Base-by-base conservation (phyloP, 768 basidiomycete species). In the Hericium coralloides region DNA sequence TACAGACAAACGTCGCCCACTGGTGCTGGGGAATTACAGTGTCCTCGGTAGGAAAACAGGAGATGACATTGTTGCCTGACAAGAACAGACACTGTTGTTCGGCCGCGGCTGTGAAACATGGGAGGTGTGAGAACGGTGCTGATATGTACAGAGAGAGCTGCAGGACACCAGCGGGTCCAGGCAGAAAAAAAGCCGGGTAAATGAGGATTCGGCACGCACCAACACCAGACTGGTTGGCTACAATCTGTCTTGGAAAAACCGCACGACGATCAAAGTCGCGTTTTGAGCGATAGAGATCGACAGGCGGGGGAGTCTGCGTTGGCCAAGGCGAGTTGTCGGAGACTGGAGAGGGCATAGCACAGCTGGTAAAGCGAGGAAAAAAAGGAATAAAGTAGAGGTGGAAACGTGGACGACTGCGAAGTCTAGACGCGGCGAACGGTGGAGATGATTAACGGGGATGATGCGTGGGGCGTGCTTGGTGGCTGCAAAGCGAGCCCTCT, bases 1-100 rank as follows among this genome's bases (percentile, higher is more conserved):
- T 66, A 90, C 92, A 94, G 66, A 92, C 82, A 66, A 92, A 85
- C 38, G 83, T 79, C 4, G 84, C 81, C 77, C 81, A 90, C 51
- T 87, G 70, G 65, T 86, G 79, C 70, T 95, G 92, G n/a, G 78
- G 69, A 59, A 94, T 74, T 23, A 73, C 59, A 20, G 80, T 80
- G 57, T 77, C 70, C 8, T 69, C 51, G 0, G 73, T 74, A 10
- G 93, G 93, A 66, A 78, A 93, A 68, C 93, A 95, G 8, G 91
- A 89, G 45, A 84, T 76, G 59, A 90, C 74, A 50, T 80, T 69
- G 73, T 94, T 94, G 59, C 82, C 82, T 22, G 84, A 82, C 58
- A 69, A 66, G 49, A 79, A 26, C 66, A 85, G 64, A 65, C 88
- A 90, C 56, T 74, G 50, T 6, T 38, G 45, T 64, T 72, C 65